phyloP scores from a whole-genome alignment of 176 grass and related monocot species.

The Oryza meyeriana region DNA sequence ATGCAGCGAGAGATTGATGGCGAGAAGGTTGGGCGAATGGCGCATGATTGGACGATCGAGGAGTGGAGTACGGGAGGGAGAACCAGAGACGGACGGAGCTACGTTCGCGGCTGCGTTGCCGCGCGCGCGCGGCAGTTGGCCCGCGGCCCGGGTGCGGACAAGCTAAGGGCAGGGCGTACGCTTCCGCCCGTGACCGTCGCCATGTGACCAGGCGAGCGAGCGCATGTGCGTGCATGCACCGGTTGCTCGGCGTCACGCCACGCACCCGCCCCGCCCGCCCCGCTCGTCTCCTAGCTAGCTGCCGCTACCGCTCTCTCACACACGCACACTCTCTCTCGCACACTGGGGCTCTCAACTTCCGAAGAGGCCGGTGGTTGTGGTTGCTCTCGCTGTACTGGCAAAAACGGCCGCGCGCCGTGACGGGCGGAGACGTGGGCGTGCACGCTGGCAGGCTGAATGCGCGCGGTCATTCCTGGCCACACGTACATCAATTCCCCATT shows the following conservation, averaged over 20 bases:
- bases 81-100: not conserved
- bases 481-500: not conserved
- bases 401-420: not conserved
- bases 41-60: not conserved
- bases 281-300: not conserved
- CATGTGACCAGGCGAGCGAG: conserved; percentile 42
- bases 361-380: not conserved
- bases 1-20: not conserved
- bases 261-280: not conserved
- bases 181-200: conserved; percentile 48
- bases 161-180: not conserved
- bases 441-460: not conserved
- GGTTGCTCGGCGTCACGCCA: not conserved
- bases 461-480: conserved; percentile 6
- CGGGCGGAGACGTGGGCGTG: not conserved
- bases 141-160: conserved; percentile 33
- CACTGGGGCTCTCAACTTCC: not conserved
- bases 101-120: not conserved
- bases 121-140: conserved; percentile 29
- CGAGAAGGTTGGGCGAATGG: not conserved
- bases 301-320: not conserved
- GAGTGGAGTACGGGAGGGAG: not conserved
- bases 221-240: conserved; percentile 6
- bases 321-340: not conserved
- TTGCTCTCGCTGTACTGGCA: not conserved